These are phyloP conservation scores for Nicotiana otophora DNA, from an alignment of 257 asterid genomes.

Conservation along the genomic window DNA sequence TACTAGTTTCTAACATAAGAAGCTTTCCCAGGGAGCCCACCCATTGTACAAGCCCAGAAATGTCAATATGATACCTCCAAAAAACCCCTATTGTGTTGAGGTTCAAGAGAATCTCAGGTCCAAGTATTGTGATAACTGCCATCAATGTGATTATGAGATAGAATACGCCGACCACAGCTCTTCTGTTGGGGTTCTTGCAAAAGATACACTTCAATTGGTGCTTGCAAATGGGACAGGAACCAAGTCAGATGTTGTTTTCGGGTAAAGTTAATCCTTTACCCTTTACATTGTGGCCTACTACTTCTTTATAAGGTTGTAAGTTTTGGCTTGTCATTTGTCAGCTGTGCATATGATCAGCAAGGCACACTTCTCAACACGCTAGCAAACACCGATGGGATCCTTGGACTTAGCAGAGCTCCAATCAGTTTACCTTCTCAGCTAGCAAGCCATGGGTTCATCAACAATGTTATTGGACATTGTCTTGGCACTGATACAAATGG, in stretches of 20 bases:
- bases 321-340: slow-evolving; percentile 21
- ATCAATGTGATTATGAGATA: slow-evolving; percentile 76
- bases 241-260: slow-evolving; percentile 48
- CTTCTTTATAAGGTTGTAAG: slow-evolving; percentile 6
- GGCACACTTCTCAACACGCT: slow-evolving; percentile 59
- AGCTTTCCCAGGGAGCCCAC: slow-evolving; percentile 61
- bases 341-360: slow-evolving; percentile 81
- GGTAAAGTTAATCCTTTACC: slow-evolving; percentile 33
- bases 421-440: slow-evolving; percentile 71
- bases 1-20: background rate
- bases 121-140: slow-evolving; percentile 35
- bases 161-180: slow-evolving; percentile 79
- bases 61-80: slow-evolving; percentile 35
- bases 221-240: slow-evolving; percentile 52
- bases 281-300: background rate
- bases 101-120: slow-evolving; percentile 31
- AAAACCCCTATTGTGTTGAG: slow-evolving; percentile 55
- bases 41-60: slow-evolving; percentile 60
- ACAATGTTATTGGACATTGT: slow-evolving; percentile 68
- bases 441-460: slow-evolving; percentile 47
- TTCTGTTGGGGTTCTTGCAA: slow-evolving; percentile 68
- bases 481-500: slow-evolving; percentile 48
- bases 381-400: slow-evolving; percentile 66
- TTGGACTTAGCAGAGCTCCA: slow-evolving; percentile 66
- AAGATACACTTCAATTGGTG: slow-evolving; percentile 51